Conservation (phyloP, 768 basidiomycete genomes). For the Mycena olivaceomarginata region DNA sequence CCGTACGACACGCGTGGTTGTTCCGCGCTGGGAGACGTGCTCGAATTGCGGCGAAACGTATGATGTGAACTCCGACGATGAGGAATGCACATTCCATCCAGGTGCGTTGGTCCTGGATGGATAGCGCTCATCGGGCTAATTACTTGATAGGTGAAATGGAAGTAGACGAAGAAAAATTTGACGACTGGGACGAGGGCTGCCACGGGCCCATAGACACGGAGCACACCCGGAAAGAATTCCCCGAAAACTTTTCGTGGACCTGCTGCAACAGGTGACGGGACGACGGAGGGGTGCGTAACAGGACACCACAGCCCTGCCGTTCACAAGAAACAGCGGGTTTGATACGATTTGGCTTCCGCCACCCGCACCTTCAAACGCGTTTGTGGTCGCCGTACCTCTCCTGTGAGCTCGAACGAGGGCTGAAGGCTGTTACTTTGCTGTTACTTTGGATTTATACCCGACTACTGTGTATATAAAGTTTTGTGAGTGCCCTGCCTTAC, state of each 20-base stretch:
- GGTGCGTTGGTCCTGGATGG: slow-evolving; percentile 56
- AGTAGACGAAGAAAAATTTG: slow-evolving; percentile 61
- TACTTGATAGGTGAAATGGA: slow-evolving; percentile 61
- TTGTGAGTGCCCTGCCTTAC: neutral
- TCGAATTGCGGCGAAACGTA: slow-evolving; percentile 68
- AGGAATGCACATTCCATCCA: slow-evolving; percentile 71
- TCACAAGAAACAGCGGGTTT: slow-evolving; percentile 58
- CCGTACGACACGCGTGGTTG: slow-evolving; percentile 56
- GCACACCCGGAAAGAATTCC: slow-evolving; percentile 61
- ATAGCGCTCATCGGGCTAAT: neutral
- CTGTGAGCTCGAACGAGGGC: neutral
- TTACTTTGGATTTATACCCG: slow-evolving; percentile 9
- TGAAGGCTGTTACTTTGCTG: neutral
- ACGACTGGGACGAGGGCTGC: slow-evolving; percentile 68
- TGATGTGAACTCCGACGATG: slow-evolving; percentile 60
- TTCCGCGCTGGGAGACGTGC: slow-evolving; percentile 69
- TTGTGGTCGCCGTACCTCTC: too few relatives aligned
- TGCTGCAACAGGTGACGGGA: slow-evolving; percentile 68
- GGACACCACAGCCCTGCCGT: slow-evolving; percentile 57
- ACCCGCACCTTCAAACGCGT: too few relatives aligned
- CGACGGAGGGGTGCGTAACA: slow-evolving; percentile 61
- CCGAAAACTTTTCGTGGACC: slow-evolving; percentile 70
- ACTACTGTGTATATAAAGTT: slow-evolving; percentile 4
- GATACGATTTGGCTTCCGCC: neutral
- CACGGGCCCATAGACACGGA: slow-evolving; percentile 69